Evolutionary conservation across 2,329 filamentous ascomycete genomes (phyloP).

Genomic region (Penicillium sp.): DNA sequence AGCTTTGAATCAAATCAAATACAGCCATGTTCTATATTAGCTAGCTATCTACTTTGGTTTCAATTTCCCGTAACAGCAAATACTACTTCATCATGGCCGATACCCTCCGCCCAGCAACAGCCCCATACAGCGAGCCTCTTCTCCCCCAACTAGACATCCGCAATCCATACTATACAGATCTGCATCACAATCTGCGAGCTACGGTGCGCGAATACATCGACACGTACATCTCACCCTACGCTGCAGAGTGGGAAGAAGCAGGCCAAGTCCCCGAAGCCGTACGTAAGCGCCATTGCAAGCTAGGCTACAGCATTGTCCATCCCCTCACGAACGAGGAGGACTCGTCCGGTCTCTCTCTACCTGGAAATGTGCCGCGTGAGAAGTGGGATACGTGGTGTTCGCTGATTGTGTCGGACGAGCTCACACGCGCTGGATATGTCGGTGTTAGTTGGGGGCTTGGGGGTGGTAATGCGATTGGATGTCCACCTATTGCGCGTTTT

Average conservation of each 20-base stretch:
- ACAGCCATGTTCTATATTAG: background rate
- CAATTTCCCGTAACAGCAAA: background rate
- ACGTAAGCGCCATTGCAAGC: slow-evolving; percentile 37
- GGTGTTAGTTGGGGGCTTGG: slow-evolving; percentile 59
- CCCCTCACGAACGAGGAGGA: slow-evolving; percentile 40
- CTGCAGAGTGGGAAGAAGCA: slow-evolving; percentile 63
- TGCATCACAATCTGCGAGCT: slow-evolving; percentile 59
- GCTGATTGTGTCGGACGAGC: slow-evolving; percentile 57
- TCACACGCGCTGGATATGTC: slow-evolving; percentile 54
- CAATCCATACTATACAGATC: slow-evolving; percentile 60
- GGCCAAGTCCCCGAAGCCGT: slow-evolving; percentile 51
- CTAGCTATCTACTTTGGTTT: background rate
- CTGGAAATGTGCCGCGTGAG: slow-evolving; percentile 47
- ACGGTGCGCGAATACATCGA: slow-evolving; percentile 60
- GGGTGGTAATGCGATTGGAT: slow-evolving; percentile 61
- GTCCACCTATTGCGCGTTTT: slow-evolving; percentile 62
- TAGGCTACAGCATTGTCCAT: slow-evolving; percentile 41
- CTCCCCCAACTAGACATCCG: slow-evolving; percentile 47
- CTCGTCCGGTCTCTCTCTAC: slow-evolving; percentile 40
- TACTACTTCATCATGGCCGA: slow-evolving; percentile 15
- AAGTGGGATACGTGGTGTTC: slow-evolving; percentile 59
- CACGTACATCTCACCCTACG: slow-evolving; percentile 55
- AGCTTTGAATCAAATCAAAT: background rate
- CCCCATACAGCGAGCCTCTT: slow-evolving; percentile 42
- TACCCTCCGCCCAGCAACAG: slow-evolving; percentile 25